Percentiles rank a stretch among this genome's conserved stretches.
Conservation (phyloP, 805 yeast genomes). For the Candida piceae region DNA sequence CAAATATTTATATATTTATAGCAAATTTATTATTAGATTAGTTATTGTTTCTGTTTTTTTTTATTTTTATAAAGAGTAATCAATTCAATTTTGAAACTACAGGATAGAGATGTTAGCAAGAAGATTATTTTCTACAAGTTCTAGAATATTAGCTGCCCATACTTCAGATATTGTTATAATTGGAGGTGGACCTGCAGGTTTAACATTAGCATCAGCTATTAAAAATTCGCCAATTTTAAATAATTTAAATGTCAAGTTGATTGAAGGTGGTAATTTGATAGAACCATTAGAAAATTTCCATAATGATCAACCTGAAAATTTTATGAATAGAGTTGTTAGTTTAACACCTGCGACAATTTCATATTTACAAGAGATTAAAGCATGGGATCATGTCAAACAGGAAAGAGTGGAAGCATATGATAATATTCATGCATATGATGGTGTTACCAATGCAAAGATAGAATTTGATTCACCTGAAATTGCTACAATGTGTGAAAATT, state of each 20-base stretch:
- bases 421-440: constrained; percentile 82
- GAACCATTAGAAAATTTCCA: constrained; percentile 45
- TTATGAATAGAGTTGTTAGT: constrained; percentile 78
- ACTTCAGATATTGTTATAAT: constrained; percentile 72
- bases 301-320: constrained; percentile 40
- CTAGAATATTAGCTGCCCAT: constrained; percentile 10
- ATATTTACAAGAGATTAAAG: constrained; percentile 65
- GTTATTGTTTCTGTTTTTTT: too few relatives aligned
- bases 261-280: constrained; percentile 64
- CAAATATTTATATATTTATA: too few relatives aligned
- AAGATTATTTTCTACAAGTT: constrained; percentile 27
- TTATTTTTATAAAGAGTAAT: too few relatives aligned
- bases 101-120: constrained; percentile 14
- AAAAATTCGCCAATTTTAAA: constrained; percentile 60
- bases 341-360: constrained; percentile 76
- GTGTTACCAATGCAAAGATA: constrained; percentile 62
- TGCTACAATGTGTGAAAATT: constrained; percentile 85
- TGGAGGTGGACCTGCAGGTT: constrained; percentile 98
- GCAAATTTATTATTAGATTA: too few relatives aligned
- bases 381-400: constrained; percentile 62
- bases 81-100: too few relatives aligned
- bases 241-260: constrained; percentile 55
- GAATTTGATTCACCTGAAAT: constrained; percentile 63
- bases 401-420: constrained; percentile 80
- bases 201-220: constrained; percentile 78